Base-by-base conservation (phyloP, 1,139 yeast species). In the Candida sanyaensis region DNA sequence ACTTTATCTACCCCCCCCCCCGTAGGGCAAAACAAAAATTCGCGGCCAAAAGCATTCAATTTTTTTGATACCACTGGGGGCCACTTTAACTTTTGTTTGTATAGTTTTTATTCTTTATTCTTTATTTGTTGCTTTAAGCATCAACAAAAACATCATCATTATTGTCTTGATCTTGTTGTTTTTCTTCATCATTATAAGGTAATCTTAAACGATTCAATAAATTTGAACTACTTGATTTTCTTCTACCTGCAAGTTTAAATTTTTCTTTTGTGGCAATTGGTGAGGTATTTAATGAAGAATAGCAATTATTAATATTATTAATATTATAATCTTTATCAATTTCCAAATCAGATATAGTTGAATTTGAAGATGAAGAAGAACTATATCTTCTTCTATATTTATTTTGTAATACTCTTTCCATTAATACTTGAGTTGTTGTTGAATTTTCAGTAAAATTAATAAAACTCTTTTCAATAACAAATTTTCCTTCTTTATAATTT, bases 401-500 rank as follows among this genome's bases (percentile, higher is more conserved):
- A 49, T 61, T 62, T 52, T 59, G 60, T 44, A 59, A 51, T 1
- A 73, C 75, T 47, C 64, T 62, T 42, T 67, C 68, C 45, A 61
- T 51, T 42, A 71, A 59, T 21, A 54, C 53, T 36, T 62, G 59
- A 23, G 67, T 64, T 2, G 64, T 58, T n/a, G 65, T 58, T 48
- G 63, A 63, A 47, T 65, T 66, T 41, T 63, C 64, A 39, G 63
- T 63, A 31, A 58, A 50, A 45, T 57, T 56, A 27, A 64, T 54
- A 39, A 34, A 50, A 37, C 34, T 49, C 45, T 66, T 69, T 66
- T 88, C 96, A 61, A 89, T 81, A 42, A 88, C 92, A 63, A 71
- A 88, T 62, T 85, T 84, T 43, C 91, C 90, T 61, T 84, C 93
- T 63, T 90, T 89, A 64, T 89, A 89, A 51, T 73, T 70, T 64